Percentiles rank a stretch among this genome's conserved stretches.
Evolutionary conservation across 768 basidiomycete genomes (phyloP).

Genomic region (Suillus paluster): DNA sequence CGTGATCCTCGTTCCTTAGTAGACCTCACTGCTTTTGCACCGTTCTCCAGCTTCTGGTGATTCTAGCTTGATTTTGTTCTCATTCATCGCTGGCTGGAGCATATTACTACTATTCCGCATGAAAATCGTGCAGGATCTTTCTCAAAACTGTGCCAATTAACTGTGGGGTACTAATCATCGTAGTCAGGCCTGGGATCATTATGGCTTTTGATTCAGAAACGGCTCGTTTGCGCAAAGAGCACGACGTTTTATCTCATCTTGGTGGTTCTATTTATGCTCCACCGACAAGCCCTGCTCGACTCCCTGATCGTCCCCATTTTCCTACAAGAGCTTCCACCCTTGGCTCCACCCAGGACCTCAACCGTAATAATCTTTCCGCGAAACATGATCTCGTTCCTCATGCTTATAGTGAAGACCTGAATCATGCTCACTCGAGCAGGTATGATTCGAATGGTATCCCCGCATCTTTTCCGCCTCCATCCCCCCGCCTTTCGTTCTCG

Average conservation of each 20-base stretch:
- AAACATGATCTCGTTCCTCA: conserved; percentile 45
- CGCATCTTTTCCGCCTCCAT: conserved; percentile 45
- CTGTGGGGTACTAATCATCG: conserved; percentile 13
- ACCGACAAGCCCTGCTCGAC: conserved; percentile 39
- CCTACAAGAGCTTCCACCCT: conserved; percentile 72
- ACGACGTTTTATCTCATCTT: conserved; percentile 10
- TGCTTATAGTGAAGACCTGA: conserved; percentile 72
- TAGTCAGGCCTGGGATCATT: conserved; percentile 11
- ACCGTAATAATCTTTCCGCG: conserved; percentile 48
- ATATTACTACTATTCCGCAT: conserved; percentile 19
- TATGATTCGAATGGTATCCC: conserved; percentile 17
- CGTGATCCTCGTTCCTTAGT: conserved; percentile 23
- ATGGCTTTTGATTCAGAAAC: conserved; percentile 38
- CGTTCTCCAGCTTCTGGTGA: conserved; percentile 7
- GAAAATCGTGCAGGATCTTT: conserved; percentile 18
- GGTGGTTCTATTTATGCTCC: conserved; percentile 40
- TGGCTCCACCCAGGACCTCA: conserved; percentile 54
- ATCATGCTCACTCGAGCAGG: conserved; percentile 44
- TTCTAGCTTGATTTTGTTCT: conserved; percentile 6
- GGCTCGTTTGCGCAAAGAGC: conserved; percentile 32
- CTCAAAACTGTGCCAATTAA: conserved; percentile 15
- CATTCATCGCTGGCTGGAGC: conserved; percentile 3
- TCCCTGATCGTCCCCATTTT: conserved; percentile 55
- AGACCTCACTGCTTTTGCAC: conserved; percentile 12
- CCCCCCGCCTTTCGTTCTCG: conserved; percentile 52